Evolutionary conservation across 306 rosid species (phyloP).

Genomic region (apple (Malus domestica)): DNA sequence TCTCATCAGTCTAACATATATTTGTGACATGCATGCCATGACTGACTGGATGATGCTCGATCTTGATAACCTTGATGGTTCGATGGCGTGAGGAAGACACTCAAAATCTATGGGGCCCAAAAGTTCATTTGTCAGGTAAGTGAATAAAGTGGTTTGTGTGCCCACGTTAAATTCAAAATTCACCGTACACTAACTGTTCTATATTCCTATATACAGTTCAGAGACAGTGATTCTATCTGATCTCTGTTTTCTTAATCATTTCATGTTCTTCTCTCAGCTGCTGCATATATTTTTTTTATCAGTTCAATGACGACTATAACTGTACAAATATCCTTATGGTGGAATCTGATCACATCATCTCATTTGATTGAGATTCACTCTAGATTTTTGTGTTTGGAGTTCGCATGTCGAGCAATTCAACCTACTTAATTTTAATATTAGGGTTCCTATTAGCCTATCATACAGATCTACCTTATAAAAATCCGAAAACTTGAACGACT

Average conservation of each 20-base stretch:
- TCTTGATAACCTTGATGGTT: background rate
- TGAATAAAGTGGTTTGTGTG: slow-evolving; percentile 44
- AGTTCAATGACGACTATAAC: background rate
- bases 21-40: background rate
- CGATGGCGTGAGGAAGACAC: slow-evolving; percentile 57
- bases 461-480: too few species aligned
- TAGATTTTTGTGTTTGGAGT: too few species aligned
- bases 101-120: slow-evolving; percentile 22
- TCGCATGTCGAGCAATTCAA: too few species aligned
- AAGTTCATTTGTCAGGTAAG: slow-evolving; percentile 19
- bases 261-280: background rate
- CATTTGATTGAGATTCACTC: too few species aligned
- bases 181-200: slow-evolving; percentile 8
- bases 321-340: background rate
- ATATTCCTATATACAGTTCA: background rate
- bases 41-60: background rate
- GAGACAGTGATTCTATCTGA: background rate
- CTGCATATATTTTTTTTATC: background rate
- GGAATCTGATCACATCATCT: background rate
- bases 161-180: slow-evolving; percentile 26
- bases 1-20: background rate
- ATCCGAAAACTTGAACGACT: too few species aligned
- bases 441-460: too few species aligned
- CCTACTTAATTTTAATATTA: too few species aligned
- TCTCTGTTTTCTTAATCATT: background rate